These are phyloP conservation scores for Xylaria venustula DNA, from an alignment of 495 filamentous ascomycete species.

Conservation along the genomic window DNA sequence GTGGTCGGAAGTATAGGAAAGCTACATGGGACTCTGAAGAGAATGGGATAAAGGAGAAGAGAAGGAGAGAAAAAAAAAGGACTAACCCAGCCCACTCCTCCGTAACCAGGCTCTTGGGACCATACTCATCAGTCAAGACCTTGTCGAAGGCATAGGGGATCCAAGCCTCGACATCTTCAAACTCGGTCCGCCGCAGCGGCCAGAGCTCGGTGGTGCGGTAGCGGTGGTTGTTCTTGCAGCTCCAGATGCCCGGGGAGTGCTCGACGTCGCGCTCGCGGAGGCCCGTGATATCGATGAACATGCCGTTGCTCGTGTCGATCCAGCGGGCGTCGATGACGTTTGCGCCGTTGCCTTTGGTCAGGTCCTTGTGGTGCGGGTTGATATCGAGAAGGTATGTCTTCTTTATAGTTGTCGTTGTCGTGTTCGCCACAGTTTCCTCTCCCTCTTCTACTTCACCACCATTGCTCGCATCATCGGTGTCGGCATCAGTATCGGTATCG, in stretches of 20 bases:
- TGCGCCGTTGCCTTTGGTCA: conserved; percentile 60
- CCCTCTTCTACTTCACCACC: no score
- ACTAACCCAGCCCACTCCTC: conserved; percentile 64
- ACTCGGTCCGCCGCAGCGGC: conserved; percentile 72
- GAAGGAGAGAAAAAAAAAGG: neutral
- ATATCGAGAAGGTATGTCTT: conserved; percentile 70
- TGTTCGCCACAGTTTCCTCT: neutral
- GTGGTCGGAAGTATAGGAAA: neutral
- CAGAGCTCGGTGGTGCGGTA: conserved; percentile 73
- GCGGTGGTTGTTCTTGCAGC: conserved; percentile 78
- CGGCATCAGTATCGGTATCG: conserved; percentile 36
- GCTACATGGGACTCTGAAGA: neutral
- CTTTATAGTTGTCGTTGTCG: conserved; percentile 5
- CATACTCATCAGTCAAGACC: conserved; percentile 76
- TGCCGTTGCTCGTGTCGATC: conserved; percentile 73
- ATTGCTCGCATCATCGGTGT: neutral
- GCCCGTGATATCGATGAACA: conserved; percentile 89
- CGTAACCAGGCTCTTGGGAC: conserved; percentile 58
- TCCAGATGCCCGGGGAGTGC: conserved; percentile 62
- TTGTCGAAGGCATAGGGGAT: conserved; percentile 74
- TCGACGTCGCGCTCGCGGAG: conserved; percentile 65
- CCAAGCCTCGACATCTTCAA: conserved; percentile 72
- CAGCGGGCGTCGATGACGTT: conserved; percentile 88
- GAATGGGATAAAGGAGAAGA: neutral
- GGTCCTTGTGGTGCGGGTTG: conserved; percentile 64